Evolutionary conservation across 805 yeast species (phyloP), one percentile per base, ranked within the genome.

Genomic region (Nakazawaea ernobii): DNA sequence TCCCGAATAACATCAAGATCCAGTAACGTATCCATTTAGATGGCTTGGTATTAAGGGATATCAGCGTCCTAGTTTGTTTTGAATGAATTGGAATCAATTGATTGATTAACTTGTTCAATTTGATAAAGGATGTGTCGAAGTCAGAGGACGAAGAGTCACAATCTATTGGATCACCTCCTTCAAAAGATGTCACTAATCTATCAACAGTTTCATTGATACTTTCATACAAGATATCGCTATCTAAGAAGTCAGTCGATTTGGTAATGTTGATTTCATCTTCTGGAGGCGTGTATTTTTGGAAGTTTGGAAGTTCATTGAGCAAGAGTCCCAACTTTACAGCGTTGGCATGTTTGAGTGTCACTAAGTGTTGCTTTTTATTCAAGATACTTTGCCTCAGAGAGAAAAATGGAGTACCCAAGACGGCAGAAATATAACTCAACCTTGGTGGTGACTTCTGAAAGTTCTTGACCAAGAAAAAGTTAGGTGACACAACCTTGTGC

Each of bases 21-120:
- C 96, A 90, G 62, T 80, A 79, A 46, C 87, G 71, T 2, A 70
- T 63, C 1, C 69, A 33, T 14, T 63, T 54, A 1, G 66, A 56
- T 14, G 87, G 87, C 45, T 60, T 62, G 8, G 57, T 53, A 40
- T 59, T 56, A 20, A 37, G 14, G 3, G 9, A 10, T 14, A 52
- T 43, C 13, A 45, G 36, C 10, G 15, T 5, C 11, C 20, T 27
- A 30, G 50, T 43, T 6, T 48, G 36, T 3, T 30, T 10, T 14
- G 48, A 37, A 14, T 28, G 36, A 10, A 38, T 35, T 4, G 49
- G 50, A 14, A 41, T 35, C 6, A 39, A 13, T 28, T 45, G 38
- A 26, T 39, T 14, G 15, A 39, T 32, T 35, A 38, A 27, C 35
- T 42, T 46, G 28, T 37, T 27, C 39, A 48, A 43, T 39, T 48